Base-by-base conservation (phyloP, 805 yeast genomes). In the Candida multigemmis region DNA sequence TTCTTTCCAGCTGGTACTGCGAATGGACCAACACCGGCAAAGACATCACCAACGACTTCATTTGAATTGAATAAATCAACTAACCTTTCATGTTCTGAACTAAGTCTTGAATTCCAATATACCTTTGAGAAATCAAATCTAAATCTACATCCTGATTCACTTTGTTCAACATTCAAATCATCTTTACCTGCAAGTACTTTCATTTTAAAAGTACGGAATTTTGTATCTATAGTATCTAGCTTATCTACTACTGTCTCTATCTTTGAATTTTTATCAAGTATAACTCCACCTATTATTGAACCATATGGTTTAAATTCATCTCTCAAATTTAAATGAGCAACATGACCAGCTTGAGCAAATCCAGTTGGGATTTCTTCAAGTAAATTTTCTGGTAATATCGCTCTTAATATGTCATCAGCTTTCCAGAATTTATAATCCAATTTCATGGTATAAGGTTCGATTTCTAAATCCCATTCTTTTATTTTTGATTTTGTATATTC, bases 21-120 rank as follows among this genome's bases (percentile, higher is more conserved):
- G 60, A 93, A 91, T 4, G 99, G 99, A 0, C 99, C 99, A 2
- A 91, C 97, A 24, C 99, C 99, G 1, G 96, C 97, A 74, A 93
- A 83, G 0, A 86, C 96, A 58, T 91, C 99, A 42, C 85, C 84
- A 0, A 93, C 81, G 5, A 85, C 81, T 33, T 79, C 80, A 7
- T 80, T 79, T 4, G 71, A 62, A 22, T 68, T 41, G 41, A 82
- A 79, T 32, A 60, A 63, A 2, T 56, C 48, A 3, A 91, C 78
- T 22, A 91, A 56, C 33, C 97, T 63, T 24, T 76, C 89, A 51
- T 91, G 99, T 44, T 91, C 99, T 1, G 95, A 83, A 39, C 86
- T 89, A 26, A 91, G 63, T 40, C 98, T 70, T 10, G 96, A 84
- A 50, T 91, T 91, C 99, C 99, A 91, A 54, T 93, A 91, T 4